A percentile compares a stretch with the other conserved stretches of the same genome.
Evolutionary conservation across 2,329 filamentous ascomycete species (phyloP).

Genomic region (Metarhizium humberi): DNA sequence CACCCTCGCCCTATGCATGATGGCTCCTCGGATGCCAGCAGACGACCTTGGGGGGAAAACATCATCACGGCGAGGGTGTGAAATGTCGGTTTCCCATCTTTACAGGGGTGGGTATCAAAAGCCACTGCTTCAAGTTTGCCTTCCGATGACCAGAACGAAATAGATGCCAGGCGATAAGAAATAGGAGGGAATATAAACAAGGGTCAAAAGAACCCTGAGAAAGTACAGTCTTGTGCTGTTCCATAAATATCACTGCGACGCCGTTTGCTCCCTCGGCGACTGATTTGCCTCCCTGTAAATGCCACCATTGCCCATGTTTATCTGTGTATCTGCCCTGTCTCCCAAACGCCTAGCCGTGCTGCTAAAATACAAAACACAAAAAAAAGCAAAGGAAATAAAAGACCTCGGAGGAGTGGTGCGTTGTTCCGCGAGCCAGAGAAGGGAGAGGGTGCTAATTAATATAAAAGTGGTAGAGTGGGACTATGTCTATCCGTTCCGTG

Average conservation of each 20-base stretch:
- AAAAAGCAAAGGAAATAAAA: not conserved
- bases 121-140: not conserved
- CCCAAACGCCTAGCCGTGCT: slow-evolving; percentile 5
- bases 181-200: not conserved
- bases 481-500: slow-evolving; percentile 1
- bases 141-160: not conserved
- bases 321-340: not conserved
- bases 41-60: not conserved
- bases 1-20: not conserved
- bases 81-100: not conserved
- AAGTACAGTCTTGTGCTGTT: not conserved
- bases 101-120: not conserved
- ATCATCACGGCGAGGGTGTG: not conserved
- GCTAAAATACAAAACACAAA: not conserved
- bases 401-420: not conserved
- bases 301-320: not conserved
- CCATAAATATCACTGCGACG: not conserved
- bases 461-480: not conserved
- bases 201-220: not conserved
- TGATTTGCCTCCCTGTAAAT: not conserved
- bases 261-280: not conserved
- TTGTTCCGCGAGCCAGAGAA: not conserved
- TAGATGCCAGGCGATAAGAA: not conserved
- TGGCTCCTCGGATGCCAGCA: too few species aligned
- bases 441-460: not conserved